These are phyloP conservation scores for Rhexocercosporidium sp. DNA, from an alignment of 2,329 filamentous ascomycete species.

Conservation along the genomic window DNA sequence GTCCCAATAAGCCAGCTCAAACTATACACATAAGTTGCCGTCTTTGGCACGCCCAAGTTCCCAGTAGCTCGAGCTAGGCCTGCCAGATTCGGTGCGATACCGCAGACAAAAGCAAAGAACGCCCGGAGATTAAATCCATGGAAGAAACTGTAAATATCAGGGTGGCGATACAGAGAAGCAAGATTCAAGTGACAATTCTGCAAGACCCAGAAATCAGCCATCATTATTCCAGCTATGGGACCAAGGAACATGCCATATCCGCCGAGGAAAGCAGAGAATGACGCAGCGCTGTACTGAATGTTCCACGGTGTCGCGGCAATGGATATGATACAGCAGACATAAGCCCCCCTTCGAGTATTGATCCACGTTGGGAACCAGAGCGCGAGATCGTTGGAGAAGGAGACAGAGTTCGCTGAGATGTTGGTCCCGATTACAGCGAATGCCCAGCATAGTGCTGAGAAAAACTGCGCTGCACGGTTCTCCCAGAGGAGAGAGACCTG, in stretches of 20 bases:
- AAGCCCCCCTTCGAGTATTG: conserved; percentile 53
- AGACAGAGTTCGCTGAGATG: conserved; percentile 47
- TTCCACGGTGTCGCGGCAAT: conserved; percentile 55
- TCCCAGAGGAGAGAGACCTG: conserved; percentile 35
- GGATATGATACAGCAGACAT: conserved; percentile 49
- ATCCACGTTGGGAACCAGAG: conserved; percentile 55
- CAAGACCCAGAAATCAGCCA: conserved; percentile 42
- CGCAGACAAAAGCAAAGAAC: conserved; percentile 29
- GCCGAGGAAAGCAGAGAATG: conserved; percentile 40
- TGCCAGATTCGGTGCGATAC: conserved; percentile 31
- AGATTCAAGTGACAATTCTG: conserved; percentile 42
- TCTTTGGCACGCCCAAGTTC: conserved; percentile 27
- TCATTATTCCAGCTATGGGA: conserved; percentile 46
- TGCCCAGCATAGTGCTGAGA: conserved; percentile 37
- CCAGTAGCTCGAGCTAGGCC: conserved; percentile 33
- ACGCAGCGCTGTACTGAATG: conserved; percentile 44
- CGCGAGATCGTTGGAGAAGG: conserved; percentile 46
- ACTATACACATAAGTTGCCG: conserved; percentile 34
- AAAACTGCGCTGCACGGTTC: conserved; percentile 41
- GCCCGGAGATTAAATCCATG: conserved; percentile 32
- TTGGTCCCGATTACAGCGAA: conserved; percentile 44
- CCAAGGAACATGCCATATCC: conserved; percentile 45
- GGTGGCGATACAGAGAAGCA: conserved; percentile 40
- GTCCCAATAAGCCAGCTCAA: conserved; percentile 35
- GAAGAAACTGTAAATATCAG: conserved; percentile 33